Percentiles rank a stretch among this genome's conserved stretches.
Conservation (phyloP, 176 grass and related monocot species). For the Pontederia paniculata region DNA sequence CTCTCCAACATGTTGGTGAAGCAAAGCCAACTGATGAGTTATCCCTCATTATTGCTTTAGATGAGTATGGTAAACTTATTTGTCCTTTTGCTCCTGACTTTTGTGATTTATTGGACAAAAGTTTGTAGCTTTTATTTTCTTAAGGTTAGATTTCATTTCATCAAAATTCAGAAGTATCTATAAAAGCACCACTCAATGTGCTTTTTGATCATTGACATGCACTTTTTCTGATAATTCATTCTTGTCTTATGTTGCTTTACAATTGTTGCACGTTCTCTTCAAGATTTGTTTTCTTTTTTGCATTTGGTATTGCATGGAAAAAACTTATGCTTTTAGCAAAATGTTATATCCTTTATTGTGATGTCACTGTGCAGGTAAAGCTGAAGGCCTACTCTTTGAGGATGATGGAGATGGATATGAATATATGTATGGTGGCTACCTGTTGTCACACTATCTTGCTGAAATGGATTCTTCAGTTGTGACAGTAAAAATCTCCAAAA, state of each 20-base stretch:
- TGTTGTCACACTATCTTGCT: slow-evolving; percentile 73
- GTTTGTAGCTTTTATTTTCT: no score
- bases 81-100: background rate
- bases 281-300: background rate
- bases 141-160: no score
- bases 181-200: no score
- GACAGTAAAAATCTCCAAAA: slow-evolving; percentile 52
- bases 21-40: slow-evolving; percentile 76
- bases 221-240: no score
- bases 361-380: slow-evolving; percentile 48
- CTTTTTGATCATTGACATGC: no score
- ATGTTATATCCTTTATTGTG: background rate
- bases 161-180: no score
- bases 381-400: slow-evolving; percentile 76
- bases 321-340: no score
- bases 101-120: slow-evolving; percentile 3
- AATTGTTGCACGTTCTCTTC: no score
- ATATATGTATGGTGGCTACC: slow-evolving; percentile 58
- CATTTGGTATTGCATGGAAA: background rate
- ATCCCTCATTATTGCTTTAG: slow-evolving; percentile 64
- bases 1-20: slow-evolving; percentile 77
- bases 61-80: slow-evolving; percentile 57
- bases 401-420: slow-evolving; percentile 80
- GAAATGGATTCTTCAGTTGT: slow-evolving; percentile 49
- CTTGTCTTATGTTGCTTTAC: no score